Percentiles rank a stretch among this genome's conserved stretches.
Conservation (phyloP, 2,329 filamentous ascomycete species). For the Cercospora sesami region DNA sequence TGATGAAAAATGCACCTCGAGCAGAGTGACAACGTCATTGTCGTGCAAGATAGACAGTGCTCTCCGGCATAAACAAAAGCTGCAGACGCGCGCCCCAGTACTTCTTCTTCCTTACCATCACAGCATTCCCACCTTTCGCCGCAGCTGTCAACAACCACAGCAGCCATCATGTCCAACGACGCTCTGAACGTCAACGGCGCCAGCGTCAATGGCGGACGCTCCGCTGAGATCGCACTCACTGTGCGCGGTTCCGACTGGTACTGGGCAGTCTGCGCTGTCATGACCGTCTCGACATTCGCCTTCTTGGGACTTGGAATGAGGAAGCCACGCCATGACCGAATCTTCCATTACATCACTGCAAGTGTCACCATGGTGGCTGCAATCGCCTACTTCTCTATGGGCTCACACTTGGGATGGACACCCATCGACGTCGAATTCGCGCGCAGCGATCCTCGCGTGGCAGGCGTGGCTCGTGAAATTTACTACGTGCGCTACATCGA, state of each 20-base stretch:
- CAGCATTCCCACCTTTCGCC: not conserved
- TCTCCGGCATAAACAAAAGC: not conserved
- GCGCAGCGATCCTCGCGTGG: conserved; percentile 46
- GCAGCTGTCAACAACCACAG: not conserved
- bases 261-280: conserved; percentile 61
- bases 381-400: conserved; percentile 68
- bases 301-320: conserved; percentile 56
- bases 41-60: not conserved
- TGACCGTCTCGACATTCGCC: conserved; percentile 55
- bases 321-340: conserved; percentile 57
- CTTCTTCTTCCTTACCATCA: not conserved
- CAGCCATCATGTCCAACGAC: conserved; percentile 41
- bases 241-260: conserved; percentile 62
- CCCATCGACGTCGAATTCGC: conserved; percentile 63
- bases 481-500: conserved; percentile 68
- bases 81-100: too few species aligned
- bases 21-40: not conserved
- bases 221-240: conserved; percentile 59
- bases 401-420: conserved; percentile 63
- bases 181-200: conserved; percentile 51
- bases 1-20: not conserved
- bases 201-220: conserved; percentile 46
- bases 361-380: conserved; percentile 59
- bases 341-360: conserved; percentile 66
- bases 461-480: conserved; percentile 59